Evolutionary conservation across 352 stramenopile species (phyloP).

Genomic region (Globisporangium nunn): DNA sequence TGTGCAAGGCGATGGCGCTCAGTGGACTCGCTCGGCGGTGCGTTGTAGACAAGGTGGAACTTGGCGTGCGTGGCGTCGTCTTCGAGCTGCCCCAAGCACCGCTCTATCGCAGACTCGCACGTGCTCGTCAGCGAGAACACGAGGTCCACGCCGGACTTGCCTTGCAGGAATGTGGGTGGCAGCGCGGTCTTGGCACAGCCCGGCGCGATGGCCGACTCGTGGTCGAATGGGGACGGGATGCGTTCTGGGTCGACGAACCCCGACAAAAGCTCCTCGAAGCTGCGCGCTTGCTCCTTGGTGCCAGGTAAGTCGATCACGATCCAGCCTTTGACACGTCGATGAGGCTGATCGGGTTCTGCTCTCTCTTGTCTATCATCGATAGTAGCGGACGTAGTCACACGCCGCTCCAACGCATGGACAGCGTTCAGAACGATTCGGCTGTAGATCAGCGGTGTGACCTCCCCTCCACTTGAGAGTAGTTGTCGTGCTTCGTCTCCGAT

Average conservation of each 20-base stretch:
- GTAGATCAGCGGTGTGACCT: slow-evolving; percentile 45
- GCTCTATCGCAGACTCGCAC: slow-evolving; percentile 28
- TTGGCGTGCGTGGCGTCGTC: slow-evolving; percentile 31
- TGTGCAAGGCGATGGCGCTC: slow-evolving; percentile 46
- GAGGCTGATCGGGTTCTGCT: background rate
- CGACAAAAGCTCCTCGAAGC: slow-evolving; percentile 51
- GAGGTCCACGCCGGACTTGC: slow-evolving; percentile 65
- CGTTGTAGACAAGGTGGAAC: slow-evolving; percentile 44
- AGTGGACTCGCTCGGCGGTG: slow-evolving; percentile 39
- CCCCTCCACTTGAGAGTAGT: slow-evolving; percentile 26
- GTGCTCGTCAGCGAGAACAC: slow-evolving; percentile 58
- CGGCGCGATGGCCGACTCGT: slow-evolving; percentile 45
- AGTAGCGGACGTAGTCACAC: background rate
- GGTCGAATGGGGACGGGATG: slow-evolving; percentile 40
- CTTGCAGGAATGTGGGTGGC: slow-evolving; percentile 39
- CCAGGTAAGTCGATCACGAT: slow-evolving; percentile 57
- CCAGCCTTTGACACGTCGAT: slow-evolving; percentile 27
- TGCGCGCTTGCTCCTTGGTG: slow-evolving; percentile 29
- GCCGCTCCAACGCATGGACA: slow-evolving; percentile 17
- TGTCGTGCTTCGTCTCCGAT: slow-evolving; percentile 21
- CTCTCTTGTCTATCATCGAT: background rate
- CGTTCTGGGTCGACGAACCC: slow-evolving; percentile 37
- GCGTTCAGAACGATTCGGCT: slow-evolving; percentile 43
- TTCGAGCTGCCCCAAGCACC: slow-evolving; percentile 53
- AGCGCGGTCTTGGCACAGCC: slow-evolving; percentile 25